Conservation (phyloP, 2,329 filamentous ascomycete species). For the Cordyceps pruinosa region DNA sequence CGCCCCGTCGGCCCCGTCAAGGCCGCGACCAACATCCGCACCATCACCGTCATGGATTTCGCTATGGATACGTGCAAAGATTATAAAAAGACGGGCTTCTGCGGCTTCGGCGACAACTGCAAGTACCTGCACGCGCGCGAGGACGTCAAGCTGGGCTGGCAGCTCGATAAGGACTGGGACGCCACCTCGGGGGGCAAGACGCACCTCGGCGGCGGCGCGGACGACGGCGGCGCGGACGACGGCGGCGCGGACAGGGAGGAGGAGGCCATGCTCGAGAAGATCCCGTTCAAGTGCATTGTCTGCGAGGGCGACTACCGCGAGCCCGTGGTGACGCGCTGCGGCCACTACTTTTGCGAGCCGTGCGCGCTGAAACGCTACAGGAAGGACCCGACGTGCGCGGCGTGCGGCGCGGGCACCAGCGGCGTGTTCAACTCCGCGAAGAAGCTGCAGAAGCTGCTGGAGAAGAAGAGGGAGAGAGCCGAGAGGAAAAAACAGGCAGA, state of each 20-base stretch:
- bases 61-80: conserved; percentile 94
- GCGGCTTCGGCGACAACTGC: conserved; percentile 58
- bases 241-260: conserved; percentile 49
- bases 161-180: conserved; percentile 93
- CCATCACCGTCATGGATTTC: conserved; percentile 84
- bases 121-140: conserved; percentile 73
- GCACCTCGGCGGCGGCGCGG: conserved; percentile 51
- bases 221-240: conserved; percentile 32
- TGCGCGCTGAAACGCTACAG: conserved; percentile 84
- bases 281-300: conserved; percentile 85
- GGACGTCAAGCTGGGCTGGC: conserved; percentile 88
- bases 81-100: conserved; percentile 66
- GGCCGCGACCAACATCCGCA: conserved; percentile 81
- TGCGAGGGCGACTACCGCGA: conserved; percentile 72
- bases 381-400: conserved; percentile 79
- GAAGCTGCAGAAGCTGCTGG: conserved; percentile 71
- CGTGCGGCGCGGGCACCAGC: conserved; percentile 75
- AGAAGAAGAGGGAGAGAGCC: conserved; percentile 59
- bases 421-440: conserved; percentile 89
- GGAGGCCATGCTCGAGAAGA: conserved; percentile 68
- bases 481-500: conserved; percentile 49
- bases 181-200: conserved; percentile 67
- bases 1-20: conserved; percentile 79
- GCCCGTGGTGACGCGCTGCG: conserved; percentile 82
- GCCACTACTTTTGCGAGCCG: conserved; percentile 90